Evolutionary conservation across 352 stramenopile genomes (phyloP), one percentile per base, ranked within the genome.

Genomic region (Globisporangium perplexum): DNA sequence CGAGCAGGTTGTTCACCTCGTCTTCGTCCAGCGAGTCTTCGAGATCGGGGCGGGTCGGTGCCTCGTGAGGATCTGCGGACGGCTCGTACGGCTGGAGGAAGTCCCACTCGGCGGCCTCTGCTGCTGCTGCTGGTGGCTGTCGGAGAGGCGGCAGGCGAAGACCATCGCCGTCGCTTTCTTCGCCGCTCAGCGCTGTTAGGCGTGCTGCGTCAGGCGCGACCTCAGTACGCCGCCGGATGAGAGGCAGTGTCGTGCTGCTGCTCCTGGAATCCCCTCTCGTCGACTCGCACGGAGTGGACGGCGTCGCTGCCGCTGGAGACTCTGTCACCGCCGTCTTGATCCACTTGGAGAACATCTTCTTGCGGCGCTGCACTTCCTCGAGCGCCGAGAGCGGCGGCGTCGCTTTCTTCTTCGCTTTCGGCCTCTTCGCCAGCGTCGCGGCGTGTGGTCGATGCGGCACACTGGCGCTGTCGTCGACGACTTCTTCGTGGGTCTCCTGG

Each of bases 1-100:
- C 74, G 7, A 94, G 68, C 22, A 94, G 65, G 23, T 83, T 71
- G 50, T 91, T 91, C 15, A 91, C 65, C 52, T 79, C 79, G 18
- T 89, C 77, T 69, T 91, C 77, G 39, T 90, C 75, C 11, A 93
- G 52, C 14, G 78, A 90, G 28, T 84, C 77, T 3, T 93, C 81
- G 7, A 83, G 46, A 26, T 84, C 63, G 4, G 35, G 53, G 22
- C 18, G 49, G 28, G 14, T 18, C 26, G 26, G 20, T 20, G 45
- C 43, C 30, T 42, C 41, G 15, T 42, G 43, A 12, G 54, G 50
- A 14, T 48, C 11, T 23, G 24, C 26, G 11, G 53, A 28, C 43
- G 53, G 47, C 12, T 59, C 57, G 30, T 58, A 66, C 22, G 57
- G 53, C 33, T 52, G 28, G 8, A 63, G 38, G 15, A 62, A 62